phyloP scores from a whole-genome alignment of 2,329 filamentous ascomycete genomes.

The Colletotrichum caudatum region DNA sequence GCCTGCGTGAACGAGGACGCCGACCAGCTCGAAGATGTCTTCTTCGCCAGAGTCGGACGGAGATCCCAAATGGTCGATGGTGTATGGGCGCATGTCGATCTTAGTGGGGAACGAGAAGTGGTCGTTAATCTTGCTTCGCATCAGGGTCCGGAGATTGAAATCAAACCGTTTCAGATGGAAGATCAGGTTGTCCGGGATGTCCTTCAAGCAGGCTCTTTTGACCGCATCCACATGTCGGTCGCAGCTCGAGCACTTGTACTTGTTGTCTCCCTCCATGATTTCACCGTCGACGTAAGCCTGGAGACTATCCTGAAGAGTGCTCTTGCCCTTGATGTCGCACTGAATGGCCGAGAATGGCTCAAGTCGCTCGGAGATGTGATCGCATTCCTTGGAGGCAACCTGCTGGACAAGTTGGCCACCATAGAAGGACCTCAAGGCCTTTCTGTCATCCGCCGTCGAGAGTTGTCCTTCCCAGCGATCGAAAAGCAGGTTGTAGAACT shows the following conservation, averaged over 20 bases:
- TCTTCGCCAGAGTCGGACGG: slow-evolving; percentile 65
- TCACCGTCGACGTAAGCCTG: slow-evolving; percentile 97
- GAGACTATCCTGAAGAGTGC: slow-evolving; percentile 84
- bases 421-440: slow-evolving; percentile 83
- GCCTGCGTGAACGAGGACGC: slow-evolving; percentile 91
- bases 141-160: slow-evolving; percentile 81
- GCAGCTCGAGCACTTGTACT: slow-evolving; percentile 95
- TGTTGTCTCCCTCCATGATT: slow-evolving; percentile 97
- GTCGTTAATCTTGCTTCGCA: slow-evolving; percentile 94
- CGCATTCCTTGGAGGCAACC: slow-evolving; percentile 93
- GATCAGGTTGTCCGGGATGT: slow-evolving; percentile 92
- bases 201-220: slow-evolving; percentile 91
- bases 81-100: slow-evolving; percentile 92
- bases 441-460: slow-evolving; percentile 73
- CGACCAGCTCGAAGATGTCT: slow-evolving; percentile 94
- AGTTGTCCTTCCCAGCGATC: slow-evolving; percentile 92
- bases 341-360: slow-evolving; percentile 96
- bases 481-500: slow-evolving; percentile 95
- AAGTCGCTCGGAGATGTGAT: slow-evolving; percentile 89
- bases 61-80: slow-evolving; percentile 83
- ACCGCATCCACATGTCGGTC: slow-evolving; percentile 92
- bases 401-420: slow-evolving; percentile 94
- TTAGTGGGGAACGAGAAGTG: slow-evolving; percentile 86
- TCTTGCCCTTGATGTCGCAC: slow-evolving; percentile 95
- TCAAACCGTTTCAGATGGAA: slow-evolving; percentile 94